Evolutionary conservation across 371 early-diverging fungal species (phyloP), one percentile per base, ranked within the genome.

Genomic region (Mucor saturninus): DNA sequence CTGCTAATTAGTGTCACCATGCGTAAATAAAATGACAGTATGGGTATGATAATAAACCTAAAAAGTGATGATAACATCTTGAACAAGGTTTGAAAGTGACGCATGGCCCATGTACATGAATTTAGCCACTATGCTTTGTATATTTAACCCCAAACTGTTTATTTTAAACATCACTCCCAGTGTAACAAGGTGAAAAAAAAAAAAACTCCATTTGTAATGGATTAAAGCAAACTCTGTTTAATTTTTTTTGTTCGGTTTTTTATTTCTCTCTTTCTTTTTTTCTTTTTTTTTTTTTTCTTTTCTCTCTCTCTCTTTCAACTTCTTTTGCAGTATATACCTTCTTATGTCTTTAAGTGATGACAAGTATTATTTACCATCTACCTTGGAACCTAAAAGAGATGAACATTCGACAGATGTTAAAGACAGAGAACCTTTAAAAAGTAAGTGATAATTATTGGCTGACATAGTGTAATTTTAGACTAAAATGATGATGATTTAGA

Each of bases 361-460:
- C 14, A 39, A 46, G 32, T 37, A 35, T 37, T 5, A 35, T 45
- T 57, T 57, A 37, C 35, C 48, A 35, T 42, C 56, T 32, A 45
- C 57, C 5, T 37, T 57, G 32, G 57, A 57, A 26, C 57, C 57
- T 2, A 50, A 14, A 32, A 31, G 32, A 37, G 46, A 46, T 46
- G 57, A 46, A 5, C 57, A 26, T 57, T 48, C 35, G n/a, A 46
- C 46, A 46, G 43, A 32, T 13, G 56, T 43, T 43, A 43, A 38
- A 54, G 55, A 21, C 21, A 21, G 21, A 38, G 55, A 43, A 30
- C 48, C 57, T 42, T 46, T 46, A 46, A 31, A 57, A 35, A 46
- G 57, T 57, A 57, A 31, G 35, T 5, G 5, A 46, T 13, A 42
- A 11, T 7, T 21, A 26, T 21, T 21, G 21, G 21, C 21, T 21